These are phyloP conservation scores for Thalia dealbata DNA, from an alignment of 176 grass and related monocot species.

Conservation along the genomic window DNA sequence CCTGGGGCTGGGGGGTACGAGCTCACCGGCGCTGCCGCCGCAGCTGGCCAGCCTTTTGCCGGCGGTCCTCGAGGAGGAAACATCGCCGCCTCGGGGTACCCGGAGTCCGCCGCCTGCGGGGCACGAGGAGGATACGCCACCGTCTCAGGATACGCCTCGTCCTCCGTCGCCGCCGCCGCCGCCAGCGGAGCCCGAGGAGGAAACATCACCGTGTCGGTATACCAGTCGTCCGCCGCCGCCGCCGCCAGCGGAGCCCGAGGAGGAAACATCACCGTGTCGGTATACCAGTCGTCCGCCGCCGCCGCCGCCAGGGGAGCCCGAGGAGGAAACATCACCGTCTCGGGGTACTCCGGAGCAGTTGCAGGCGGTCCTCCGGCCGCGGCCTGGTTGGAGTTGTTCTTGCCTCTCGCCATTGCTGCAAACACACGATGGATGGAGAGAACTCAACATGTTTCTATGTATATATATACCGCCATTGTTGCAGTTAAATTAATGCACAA, in stretches of 20 bases:
- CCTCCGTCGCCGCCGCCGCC: too few species aligned
- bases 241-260: not conserved
- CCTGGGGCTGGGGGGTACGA: too few species aligned
- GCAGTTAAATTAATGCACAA: not conserved
- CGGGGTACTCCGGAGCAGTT: not conserved
- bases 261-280: slow-evolving; percentile 8
- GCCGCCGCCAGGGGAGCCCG: not conserved
- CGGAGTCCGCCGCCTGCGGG: not conserved
- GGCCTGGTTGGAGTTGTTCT: not conserved
- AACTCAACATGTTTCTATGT: not conserved
- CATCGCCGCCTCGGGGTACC: not conserved
- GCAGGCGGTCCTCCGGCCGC: too few species aligned
- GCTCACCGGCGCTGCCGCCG: not conserved
- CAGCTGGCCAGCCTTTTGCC: not conserved
- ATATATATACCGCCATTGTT: not conserved
- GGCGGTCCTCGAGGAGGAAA: not conserved
- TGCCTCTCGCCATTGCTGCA: not conserved
- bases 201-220: not conserved
- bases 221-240: not conserved
- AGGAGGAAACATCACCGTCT: slow-evolving; percentile 1
- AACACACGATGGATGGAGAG: not conserved
- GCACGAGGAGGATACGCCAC: too few species aligned
- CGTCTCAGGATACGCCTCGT: too few species aligned
- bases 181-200: not conserved
- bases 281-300: not conserved